Percentiles rank a stretch among this genome's conserved stretches.
Conservation (phyloP, 164 flowering plant genomes). For the Sextonia rubra region DNA sequence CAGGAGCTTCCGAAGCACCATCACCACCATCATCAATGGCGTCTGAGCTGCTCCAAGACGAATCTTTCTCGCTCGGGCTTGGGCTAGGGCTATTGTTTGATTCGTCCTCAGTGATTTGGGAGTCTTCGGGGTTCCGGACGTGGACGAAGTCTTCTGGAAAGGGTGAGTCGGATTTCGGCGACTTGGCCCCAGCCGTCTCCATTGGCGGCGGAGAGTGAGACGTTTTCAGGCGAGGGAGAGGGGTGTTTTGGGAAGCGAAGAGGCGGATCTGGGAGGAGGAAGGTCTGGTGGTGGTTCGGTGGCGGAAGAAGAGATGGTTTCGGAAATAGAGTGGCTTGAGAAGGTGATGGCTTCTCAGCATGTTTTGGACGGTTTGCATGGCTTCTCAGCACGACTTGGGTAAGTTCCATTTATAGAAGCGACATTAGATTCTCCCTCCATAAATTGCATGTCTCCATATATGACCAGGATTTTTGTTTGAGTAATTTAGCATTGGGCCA, state of each 20-base stretch:
- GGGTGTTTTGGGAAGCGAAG: neutral
- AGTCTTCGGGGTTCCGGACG: conserved; percentile 13
- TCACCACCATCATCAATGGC: conserved; percentile 4
- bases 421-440: no score
- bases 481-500: no score
- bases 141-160: conserved; percentile 34
- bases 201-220: conserved; percentile 11
- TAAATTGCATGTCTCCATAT: no score
- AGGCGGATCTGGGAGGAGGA: neutral
- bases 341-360: no score
- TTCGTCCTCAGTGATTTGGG: neutral
- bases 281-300: neutral
- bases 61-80: neutral
- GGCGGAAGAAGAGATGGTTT: no score
- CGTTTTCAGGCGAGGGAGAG: conserved; percentile 1
- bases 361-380: no score
- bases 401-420: no score
- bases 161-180: conserved; percentile 18
- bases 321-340: no score
- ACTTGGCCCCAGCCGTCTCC: conserved; percentile 16
- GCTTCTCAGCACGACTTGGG: no score
- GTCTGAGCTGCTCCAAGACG: neutral
- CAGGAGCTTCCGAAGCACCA: conserved; percentile 7
- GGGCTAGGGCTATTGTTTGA: conserved; percentile 23
- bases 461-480: no score